Conservation (phyloP, 176 grass and related monocot species). For the Juncus inflexus region DNA sequence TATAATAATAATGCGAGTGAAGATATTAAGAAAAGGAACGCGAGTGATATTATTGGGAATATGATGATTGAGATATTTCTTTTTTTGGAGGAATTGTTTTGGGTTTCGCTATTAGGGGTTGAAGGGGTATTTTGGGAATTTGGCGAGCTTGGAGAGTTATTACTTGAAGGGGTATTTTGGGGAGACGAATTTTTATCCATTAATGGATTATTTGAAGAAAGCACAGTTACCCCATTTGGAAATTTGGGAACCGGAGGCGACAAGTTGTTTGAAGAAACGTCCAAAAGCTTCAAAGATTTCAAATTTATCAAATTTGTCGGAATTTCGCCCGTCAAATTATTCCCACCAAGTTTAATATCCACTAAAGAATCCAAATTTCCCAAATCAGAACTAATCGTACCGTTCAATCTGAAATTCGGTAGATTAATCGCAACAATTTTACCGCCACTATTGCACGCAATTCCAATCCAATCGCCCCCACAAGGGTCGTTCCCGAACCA, state of each 20-base stretch:
- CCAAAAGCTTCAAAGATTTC: conserved; percentile 44
- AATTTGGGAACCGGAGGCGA: conserved; percentile 53
- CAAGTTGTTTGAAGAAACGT: conserved; percentile 67
- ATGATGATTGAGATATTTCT: conserved; percentile 32
- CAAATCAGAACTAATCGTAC: conserved; percentile 60
- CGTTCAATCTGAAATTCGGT: conserved; percentile 39
- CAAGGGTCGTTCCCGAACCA: conserved; percentile 70
- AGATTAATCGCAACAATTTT: conserved; percentile 50
- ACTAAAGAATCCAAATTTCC: conserved; percentile 44
- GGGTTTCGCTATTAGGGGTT: background rate
- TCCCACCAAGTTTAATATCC: conserved; percentile 40
- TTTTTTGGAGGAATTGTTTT: conserved; percentile 8
- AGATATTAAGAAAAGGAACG: background rate
- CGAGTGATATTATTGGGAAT: conserved; percentile 35
- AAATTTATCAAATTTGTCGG: conserved; percentile 45
- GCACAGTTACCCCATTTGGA: conserved; percentile 27
- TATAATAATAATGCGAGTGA: conserved; percentile 20
- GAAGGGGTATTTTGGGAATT: conserved; percentile 1
- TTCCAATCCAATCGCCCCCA: conserved; percentile 40
- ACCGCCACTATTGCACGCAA: conserved; percentile 35
- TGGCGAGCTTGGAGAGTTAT: background rate
- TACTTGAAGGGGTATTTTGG: background rate
- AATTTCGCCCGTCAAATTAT: conserved; percentile 57
- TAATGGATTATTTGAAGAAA: conserved; percentile 39
- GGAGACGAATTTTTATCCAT: conserved; percentile 6